Evolutionary conservation across 2,329 filamentous ascomycete species (phyloP), one percentile per base, ranked within the genome.

Genomic region (Proliferodiscus dingleyae): DNA sequence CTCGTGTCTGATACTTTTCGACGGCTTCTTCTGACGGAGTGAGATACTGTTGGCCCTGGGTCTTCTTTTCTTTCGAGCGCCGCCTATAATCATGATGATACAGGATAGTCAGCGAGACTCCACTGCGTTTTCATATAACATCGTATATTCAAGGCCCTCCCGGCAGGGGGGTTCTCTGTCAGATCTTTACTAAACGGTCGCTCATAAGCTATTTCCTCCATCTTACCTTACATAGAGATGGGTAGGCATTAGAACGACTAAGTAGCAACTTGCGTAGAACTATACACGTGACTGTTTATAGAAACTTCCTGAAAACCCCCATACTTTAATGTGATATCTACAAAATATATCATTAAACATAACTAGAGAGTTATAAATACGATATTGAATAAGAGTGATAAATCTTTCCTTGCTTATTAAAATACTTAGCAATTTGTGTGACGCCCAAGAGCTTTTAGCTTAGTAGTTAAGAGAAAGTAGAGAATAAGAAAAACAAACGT

Each of bases 1-100:
- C n/a, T n/a, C n/a, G 13, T 37, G 19, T 26, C 43, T 19, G n/a
- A 37, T 40, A 45, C 37, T 45, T 40, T 38, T 33, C 21, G 28
- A 45, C 21, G 21, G 55, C 59, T 22, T 60, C 60, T 53, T 62
- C 56, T 15, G 24, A 51, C 9, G 47, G 57, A 34, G 47, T 56
- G 41, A 62, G 57, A 43, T 61, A 62, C 45, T 56, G 52, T 52
- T 62, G 45, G 37, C 41, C 29, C 47, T 60, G 26, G 33, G 53
- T 58, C 49, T 62, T 61, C 26, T 56, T 49, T 49, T 61, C 43
- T 37, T 28, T 56, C 19, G 55, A 63, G 32, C 19, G 53, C 38
- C 56, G 53, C 15, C 59, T 52, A 28, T 39, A 47, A 23, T 34
- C 49, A 49, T 55, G 53, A 46, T 56, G 23, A 47, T 55, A 48